These are phyloP conservation scores for Trypanosoma cruzi DNA, from an alignment of 208 protist species.

Conservation along the genomic window DNA sequence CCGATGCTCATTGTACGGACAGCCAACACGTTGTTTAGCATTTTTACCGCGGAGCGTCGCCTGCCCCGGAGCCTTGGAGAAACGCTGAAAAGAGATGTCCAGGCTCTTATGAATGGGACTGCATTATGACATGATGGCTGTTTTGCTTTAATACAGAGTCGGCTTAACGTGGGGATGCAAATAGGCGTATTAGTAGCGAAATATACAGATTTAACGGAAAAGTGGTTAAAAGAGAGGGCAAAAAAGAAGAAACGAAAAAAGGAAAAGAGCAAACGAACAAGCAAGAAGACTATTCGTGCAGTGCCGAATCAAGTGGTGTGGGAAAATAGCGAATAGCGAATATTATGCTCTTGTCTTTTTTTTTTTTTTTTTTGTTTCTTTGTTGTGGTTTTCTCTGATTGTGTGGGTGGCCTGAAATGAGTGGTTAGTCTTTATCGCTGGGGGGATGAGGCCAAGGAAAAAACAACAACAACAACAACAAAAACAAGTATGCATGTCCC, in stretches of 20 bases:
- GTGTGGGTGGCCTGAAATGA: not conserved
- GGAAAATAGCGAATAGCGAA: not conserved
- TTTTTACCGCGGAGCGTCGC: conserved; percentile 40
- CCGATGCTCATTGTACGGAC: conserved; percentile 42
- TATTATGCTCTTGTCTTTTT: conserved; percentile 22
- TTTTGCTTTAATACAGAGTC: not conserved
- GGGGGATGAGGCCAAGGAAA: too few relatives aligned
- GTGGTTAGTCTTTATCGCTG: too few relatives aligned
- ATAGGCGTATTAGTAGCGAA: not conserved
- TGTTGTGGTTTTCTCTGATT: too few relatives aligned
- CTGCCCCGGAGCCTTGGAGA: conserved; percentile 32
- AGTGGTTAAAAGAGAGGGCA: too few relatives aligned
- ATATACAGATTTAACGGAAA: not conserved
- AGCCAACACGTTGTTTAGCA: conserved; percentile 43
- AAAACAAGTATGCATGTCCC: not conserved
- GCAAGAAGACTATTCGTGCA: not conserved
- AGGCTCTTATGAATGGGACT: conserved; percentile 1
- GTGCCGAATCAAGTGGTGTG: not conserved
- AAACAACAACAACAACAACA: too few relatives aligned
- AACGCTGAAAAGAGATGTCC: conserved; percentile 41
- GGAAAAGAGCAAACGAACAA: not conserved
- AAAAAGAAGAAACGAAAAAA: too few relatives aligned
- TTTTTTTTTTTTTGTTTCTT: conserved; percentile 28
- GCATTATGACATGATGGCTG: not conserved
- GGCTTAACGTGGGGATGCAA: not conserved